These are phyloP conservation scores for Diaporthe sp. DNA, from an alignment of 2,329 filamentous ascomycete genomes.

Conservation along the genomic window DNA sequence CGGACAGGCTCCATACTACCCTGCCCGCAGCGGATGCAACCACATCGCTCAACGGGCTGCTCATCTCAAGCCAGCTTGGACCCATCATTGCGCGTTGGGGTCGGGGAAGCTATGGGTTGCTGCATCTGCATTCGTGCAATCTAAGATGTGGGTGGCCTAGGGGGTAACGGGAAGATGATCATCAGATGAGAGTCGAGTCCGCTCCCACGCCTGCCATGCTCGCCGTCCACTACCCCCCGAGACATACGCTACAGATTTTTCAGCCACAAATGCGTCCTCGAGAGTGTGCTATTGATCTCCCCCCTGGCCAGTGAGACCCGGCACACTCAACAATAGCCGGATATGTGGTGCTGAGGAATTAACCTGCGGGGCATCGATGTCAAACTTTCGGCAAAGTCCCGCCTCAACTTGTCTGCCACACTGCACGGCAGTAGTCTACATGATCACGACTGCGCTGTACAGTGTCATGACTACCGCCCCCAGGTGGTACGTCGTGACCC, in stretches of 20 bases:
- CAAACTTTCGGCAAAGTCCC: constrained; percentile 41
- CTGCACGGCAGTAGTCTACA: neutral
- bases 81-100: constrained; percentile 33
- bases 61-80: constrained; percentile 31
- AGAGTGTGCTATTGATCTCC: neutral
- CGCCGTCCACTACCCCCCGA: constrained; percentile 34
- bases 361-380: constrained; percentile 36
- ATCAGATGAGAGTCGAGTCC: constrained; percentile 36
- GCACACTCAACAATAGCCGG: constrained; percentile 7
- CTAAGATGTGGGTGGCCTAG: constrained; percentile 27
- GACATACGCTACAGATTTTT: constrained; percentile 40
- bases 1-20: constrained; percentile 27
- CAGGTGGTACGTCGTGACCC: constrained; percentile 27
- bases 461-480: constrained; percentile 3
- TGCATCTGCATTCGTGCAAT: constrained; percentile 37
- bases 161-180: constrained; percentile 33
- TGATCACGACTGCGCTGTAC: constrained; percentile 3
- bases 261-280: constrained; percentile 37
- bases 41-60: constrained; percentile 32
- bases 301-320: constrained; percentile 20
- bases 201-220: constrained; percentile 29
- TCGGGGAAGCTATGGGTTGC: constrained; percentile 33
- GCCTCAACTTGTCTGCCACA: constrained; percentile 21
- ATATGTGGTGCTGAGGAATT: constrained; percentile 19
- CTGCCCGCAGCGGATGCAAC: constrained; percentile 37